Base-by-base conservation (phyloP, 805 yeast genomes). In the Jamesozyma gamospora region DNA sequence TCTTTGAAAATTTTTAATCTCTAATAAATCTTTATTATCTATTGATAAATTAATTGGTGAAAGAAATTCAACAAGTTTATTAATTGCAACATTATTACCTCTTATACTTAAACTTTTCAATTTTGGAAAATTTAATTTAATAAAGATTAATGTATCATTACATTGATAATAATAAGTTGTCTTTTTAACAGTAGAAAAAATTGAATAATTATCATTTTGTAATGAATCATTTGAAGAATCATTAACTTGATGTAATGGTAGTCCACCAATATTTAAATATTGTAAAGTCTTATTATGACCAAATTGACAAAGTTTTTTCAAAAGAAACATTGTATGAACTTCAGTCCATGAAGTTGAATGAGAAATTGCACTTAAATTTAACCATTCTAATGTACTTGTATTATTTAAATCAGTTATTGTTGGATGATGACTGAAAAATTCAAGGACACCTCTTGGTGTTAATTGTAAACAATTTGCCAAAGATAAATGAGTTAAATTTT, bases 401-500 rank as follows among this genome's bases (percentile, higher is more conserved):
- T 58, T 58, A 36, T 58, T 55, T 39, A 47, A 56, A 45, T 58
- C 64, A 0, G 67, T 62, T 3, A 66, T 61, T 1, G 90, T 70
- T 0, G 92, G 87, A 62, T 86, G 94, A 45, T 73, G 71, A 3
- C 78, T 70, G 44, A 85, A 66, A 48, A 85, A 81, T 47, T 74
- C 75, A 46, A 82, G 70, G 39, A 85, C 62, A 29, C 81, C 88
- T 47, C 79, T 72, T 3, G 90, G 79, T 17, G 86, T 75, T 36
- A 86, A 66, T 49, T 78, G 74, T 33, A 80, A 74, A 53, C 84
- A 77, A 47, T 72, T 68, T 3, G 79, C 71, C 25, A 80, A 53
- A 1, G 94, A 82, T 37, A 87, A 62, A 61, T 84, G 95, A 0
- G 94, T 79, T 31, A 87, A 63, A 48, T 70, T 65, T 15, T 80